Conservation (phyloP, 495 filamentous ascomycete genomes). For the Podospora didyma region DNA sequence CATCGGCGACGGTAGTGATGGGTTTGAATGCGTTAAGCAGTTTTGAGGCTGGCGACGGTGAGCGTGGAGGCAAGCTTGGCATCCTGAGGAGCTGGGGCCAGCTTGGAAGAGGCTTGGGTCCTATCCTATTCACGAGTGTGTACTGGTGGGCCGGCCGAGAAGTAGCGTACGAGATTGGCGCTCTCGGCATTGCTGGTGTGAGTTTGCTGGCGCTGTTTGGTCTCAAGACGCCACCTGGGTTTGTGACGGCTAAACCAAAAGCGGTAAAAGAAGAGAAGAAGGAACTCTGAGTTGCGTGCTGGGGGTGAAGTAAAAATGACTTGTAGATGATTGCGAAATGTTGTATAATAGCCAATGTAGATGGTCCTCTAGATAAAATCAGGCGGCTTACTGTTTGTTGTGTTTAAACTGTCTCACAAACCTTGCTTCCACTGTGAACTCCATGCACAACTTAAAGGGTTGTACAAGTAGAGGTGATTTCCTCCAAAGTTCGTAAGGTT, state of each 20-base stretch:
- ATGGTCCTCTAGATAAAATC: not conserved
- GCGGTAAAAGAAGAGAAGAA: conserved; percentile 28
- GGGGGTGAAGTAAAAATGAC: not conserved
- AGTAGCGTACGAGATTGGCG: conserved; percentile 76
- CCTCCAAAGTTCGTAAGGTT: too few species aligned
- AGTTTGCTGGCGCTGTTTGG: conserved; percentile 64
- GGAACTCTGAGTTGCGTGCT: conserved; percentile 24
- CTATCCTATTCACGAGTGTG: conserved; percentile 86
- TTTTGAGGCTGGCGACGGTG: conserved; percentile 74
- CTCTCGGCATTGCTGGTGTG: conserved; percentile 72
- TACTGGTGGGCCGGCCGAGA: conserved; percentile 98
- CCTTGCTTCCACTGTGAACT: too few species aligned
- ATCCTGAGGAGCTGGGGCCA: conserved; percentile 81
- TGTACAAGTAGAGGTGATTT: too few species aligned
- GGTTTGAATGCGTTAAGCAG: conserved; percentile 87
- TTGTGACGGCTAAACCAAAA: conserved; percentile 21
- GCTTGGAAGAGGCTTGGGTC: conserved; percentile 79
- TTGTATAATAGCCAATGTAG: not conserved
- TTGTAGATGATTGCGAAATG: not conserved
- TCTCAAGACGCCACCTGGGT: conserved; percentile 50
- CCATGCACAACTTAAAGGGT: too few species aligned
- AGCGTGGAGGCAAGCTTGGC: conserved; percentile 82
- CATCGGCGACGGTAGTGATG: conserved; percentile 89
- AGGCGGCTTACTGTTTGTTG: not conserved
- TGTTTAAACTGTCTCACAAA: too few species aligned